Evolutionary conservation across 768 basidiomycete species (phyloP).

Genomic region (Suillus subluteus): DNA sequence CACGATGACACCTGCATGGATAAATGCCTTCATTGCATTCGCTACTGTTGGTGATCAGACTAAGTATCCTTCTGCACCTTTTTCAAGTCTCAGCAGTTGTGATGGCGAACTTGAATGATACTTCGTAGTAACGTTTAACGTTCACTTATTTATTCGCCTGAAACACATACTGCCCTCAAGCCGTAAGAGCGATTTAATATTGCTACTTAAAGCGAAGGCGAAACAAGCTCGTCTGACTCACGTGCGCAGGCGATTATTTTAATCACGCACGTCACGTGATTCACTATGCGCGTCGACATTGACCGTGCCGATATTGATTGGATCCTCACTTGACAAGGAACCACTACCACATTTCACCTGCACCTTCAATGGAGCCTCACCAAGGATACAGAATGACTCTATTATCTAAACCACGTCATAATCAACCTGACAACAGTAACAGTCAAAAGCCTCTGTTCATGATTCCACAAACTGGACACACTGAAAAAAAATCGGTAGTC

Average conservation of each 20-base stretch:
- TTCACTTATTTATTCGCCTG: not conserved
- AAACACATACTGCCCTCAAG: too few relatives aligned
- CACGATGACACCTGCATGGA: not conserved
- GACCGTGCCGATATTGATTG: not conserved
- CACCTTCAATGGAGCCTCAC: constrained; percentile 8
- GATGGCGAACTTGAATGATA: not conserved
- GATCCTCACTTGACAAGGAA: not conserved
- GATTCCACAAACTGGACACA: not conserved
- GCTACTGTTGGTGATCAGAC: not conserved
- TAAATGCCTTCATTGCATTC: not conserved
- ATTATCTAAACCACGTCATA: not conserved
- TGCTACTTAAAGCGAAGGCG: too few relatives aligned
- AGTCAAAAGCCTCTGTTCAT: constrained; percentile 5
- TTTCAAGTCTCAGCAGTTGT: not conserved
- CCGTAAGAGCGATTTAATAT: too few relatives aligned
- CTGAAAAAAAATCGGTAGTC: not conserved
- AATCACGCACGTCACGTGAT: constrained; percentile 18
- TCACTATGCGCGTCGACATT: constrained; percentile 16
- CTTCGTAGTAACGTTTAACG: not conserved
- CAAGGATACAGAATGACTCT: not conserved
- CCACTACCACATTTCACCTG: constrained; percentile 3
- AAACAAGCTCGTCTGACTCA: too few relatives aligned
- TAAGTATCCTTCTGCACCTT: not conserved
- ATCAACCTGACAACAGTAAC: constrained; percentile 4
- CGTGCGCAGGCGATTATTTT: not conserved